phyloP scores from a whole-genome alignment of 2,329 filamentous ascomycete genomes.

The Fusarium mundagurra region DNA sequence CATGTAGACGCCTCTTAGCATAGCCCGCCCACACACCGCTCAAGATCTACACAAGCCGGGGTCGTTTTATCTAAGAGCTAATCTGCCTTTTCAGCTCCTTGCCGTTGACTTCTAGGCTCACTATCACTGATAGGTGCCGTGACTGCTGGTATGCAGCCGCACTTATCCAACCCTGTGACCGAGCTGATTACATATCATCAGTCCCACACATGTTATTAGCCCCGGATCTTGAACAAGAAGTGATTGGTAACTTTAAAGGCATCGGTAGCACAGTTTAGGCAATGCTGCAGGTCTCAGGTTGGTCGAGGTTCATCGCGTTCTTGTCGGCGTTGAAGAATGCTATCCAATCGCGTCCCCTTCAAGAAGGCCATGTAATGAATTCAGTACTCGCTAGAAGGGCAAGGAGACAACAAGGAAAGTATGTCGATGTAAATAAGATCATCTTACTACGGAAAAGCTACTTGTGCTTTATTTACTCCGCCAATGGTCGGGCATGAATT shows the following conservation, averaged over 20 bases:
- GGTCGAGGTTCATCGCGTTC: too few species aligned
- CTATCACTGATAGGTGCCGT: neutral
- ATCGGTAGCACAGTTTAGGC: accelerated
- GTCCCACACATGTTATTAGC: too few species aligned
- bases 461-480: too few species aligned
- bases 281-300: neutral
- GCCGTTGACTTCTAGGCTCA: neutral
- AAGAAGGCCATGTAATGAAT: too few species aligned
- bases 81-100: neutral
- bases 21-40: neutral
- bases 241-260: too few species aligned
- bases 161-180: neutral
- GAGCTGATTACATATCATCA: neutral
- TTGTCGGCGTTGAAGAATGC: accelerated
- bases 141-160: neutral
- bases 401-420: too few species aligned
- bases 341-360: too few species aligned
- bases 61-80: neutral
- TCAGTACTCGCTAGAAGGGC: too few species aligned
- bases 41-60: neutral
- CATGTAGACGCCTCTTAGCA: neutral
- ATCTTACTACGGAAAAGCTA: too few species aligned
- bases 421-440: too few species aligned
- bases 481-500: too few species aligned
- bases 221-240: neutral